Conservation (phyloP, 1,284 basidiomycete species). For the Tetrapyrgos nigripes region DNA sequence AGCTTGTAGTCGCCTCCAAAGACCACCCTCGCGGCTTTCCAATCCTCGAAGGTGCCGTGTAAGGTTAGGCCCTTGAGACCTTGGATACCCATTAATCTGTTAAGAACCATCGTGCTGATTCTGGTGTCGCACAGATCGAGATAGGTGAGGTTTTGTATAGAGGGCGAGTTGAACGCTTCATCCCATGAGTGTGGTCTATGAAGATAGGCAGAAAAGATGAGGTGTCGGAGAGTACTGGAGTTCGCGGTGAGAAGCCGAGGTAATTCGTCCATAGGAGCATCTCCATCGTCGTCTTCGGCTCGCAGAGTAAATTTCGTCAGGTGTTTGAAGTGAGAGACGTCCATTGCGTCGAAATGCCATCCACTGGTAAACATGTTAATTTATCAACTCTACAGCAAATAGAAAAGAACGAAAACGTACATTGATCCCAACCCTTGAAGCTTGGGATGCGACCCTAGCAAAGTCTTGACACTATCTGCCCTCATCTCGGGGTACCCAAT, state of each 20-base stretch:
- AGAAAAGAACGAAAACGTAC: slow-evolving; percentile 32
- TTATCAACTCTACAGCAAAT: background rate
- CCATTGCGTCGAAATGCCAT: slow-evolving; percentile 74
- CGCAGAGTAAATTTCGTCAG: slow-evolving; percentile 68
- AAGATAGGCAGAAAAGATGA: slow-evolving; percentile 70
- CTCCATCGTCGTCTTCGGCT: slow-evolving; percentile 72
- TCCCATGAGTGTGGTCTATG: slow-evolving; percentile 69
- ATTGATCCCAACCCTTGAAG: slow-evolving; percentile 65
- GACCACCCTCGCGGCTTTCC: slow-evolving; percentile 61
- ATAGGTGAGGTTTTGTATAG: slow-evolving; percentile 68
- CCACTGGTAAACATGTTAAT: slow-evolving; percentile 42
- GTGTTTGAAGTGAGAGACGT: slow-evolving; percentile 63
- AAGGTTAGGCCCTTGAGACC: slow-evolving; percentile 65
- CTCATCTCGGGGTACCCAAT: slow-evolving; percentile 73
- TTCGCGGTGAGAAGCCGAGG: slow-evolving; percentile 67
- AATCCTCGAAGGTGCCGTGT: slow-evolving; percentile 68
- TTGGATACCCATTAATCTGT: slow-evolving; percentile 61
- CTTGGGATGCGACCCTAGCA: slow-evolving; percentile 57
- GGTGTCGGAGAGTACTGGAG: slow-evolving; percentile 59
- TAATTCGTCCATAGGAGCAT: slow-evolving; percentile 72
- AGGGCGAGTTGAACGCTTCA: slow-evolving; percentile 62
- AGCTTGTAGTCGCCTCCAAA: slow-evolving; percentile 68
- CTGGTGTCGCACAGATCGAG: slow-evolving; percentile 71
- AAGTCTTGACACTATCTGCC: slow-evolving; percentile 62
- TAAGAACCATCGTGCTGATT: slow-evolving; percentile 65